Evolutionary conservation across 2,329 filamentous ascomycete genomes (phyloP), one percentile per base, ranked within the genome.

Genomic region (Sphaerostilbella broomeana): DNA sequence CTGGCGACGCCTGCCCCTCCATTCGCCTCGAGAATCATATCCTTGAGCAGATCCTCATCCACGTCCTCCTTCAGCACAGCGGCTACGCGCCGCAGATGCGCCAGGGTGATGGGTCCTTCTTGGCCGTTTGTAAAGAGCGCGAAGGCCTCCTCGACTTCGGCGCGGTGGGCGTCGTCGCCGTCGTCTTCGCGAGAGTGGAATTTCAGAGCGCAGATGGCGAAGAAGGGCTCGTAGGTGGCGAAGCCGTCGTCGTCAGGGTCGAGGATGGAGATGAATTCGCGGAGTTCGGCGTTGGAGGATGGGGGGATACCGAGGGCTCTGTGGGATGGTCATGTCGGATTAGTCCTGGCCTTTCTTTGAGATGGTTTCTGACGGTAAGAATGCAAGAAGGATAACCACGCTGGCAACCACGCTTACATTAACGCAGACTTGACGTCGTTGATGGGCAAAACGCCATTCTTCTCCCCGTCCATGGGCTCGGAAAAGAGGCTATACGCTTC

Each of bases 21-120:
- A 61, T 94, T 95, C 34, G 90, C 92, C 69, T 97, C 90, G 34
- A 88, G 68, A 42, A 98, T 83, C 92, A 98, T 98, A 67, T 95
- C 88, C 65, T 77, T 79, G 56, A 98, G 66, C 56, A 94, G 64
- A 34, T 86, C 81, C 53, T 97, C 92, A 43, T 78, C 77, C 17
- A 94, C 81, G 46, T 81, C 86, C 63, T 95, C 87, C 62, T 87
- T 86, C 52, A 98, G 65, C 52, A 86, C 77, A 50, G 77, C 79
- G 28, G 89, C 88, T 38, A 95, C 81, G 53, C 83, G 73, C 56
- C 78, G 77, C 57, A 98, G 64, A 63, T 94, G 84, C 12, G 73
- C 74, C 19, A 97, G 55, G 2, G 84, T 92, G 49, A 98, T 94
- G n/a, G 76, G 77, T 1, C 55, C 58, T 5, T 54, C 56, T 43